Evolutionary conservation across 2,329 filamentous ascomycete species (phyloP).

Genomic region (Diplodia corticola): DNA sequence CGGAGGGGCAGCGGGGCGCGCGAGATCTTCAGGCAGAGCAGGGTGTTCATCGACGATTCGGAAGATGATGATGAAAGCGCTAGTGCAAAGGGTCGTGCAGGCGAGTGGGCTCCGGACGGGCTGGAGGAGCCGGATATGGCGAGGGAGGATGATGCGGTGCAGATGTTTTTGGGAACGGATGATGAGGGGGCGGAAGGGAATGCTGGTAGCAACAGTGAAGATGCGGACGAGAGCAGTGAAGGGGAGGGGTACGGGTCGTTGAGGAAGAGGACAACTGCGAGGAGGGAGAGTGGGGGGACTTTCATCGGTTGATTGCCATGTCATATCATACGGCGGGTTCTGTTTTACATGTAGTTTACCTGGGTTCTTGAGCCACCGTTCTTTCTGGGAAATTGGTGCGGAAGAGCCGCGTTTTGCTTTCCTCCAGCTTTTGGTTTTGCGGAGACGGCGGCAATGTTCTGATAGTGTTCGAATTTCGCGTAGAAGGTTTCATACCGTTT

Average conservation of each 20-base stretch:
- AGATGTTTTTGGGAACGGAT: conserved; percentile 11
- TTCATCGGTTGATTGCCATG: conserved; percentile 15
- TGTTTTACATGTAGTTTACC: too few relatives aligned
- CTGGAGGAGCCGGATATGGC: neutral
- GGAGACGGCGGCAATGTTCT: too few relatives aligned
- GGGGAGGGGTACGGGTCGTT: neutral
- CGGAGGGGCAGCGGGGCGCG: conserved; percentile 26
- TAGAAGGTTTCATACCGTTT: too few relatives aligned
- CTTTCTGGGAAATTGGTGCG: too few relatives aligned
- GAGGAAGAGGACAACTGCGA: neutral
- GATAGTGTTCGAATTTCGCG: too few relatives aligned
- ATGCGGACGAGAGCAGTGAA: conserved; percentile 13
- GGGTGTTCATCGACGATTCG: conserved; percentile 49
- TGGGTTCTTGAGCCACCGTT: too few relatives aligned
- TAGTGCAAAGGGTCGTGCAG: neutral
- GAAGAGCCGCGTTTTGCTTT: conserved; percentile 1
- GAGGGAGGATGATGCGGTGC: conserved; percentile 8
- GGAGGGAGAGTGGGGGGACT: conserved; percentile 9
- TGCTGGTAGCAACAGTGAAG: conserved; percentile 1
- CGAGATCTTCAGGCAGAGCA: conserved; percentile 48
- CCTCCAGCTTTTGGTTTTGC: neutral
- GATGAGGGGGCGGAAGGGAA: neutral
- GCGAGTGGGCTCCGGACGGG: neutral
- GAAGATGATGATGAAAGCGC: conserved; percentile 6
- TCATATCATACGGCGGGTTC: too few relatives aligned